Base-by-base conservation (phyloP, 495 filamentous ascomycete genomes). In the Platismatia glauca region DNA sequence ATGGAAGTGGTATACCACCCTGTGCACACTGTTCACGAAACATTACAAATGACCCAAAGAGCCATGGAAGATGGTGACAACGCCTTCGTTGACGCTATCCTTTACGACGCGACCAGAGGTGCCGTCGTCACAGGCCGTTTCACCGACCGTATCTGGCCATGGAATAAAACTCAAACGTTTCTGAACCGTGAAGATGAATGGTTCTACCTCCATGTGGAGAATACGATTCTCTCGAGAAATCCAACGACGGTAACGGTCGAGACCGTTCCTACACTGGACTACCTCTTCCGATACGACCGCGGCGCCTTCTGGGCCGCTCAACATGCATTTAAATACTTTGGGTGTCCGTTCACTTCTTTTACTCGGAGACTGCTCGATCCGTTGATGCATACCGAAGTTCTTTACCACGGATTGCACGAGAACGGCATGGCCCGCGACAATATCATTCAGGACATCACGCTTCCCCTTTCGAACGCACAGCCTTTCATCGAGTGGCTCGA, bases 261-360 rank as follows among this genome's bases (percentile, higher is more conserved):
- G 52, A 71, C 72, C 46, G 78, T 84, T 39, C 82, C 83, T 18
- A 70, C 83, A 8, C 71, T 70, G 9, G 82, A 85, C 41, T 85
- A 86, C 63, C 75, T 84, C 57, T 85, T 86, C 69, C 79, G 83
- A 5, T 85, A 86, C 66, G 83, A 86, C 68, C 79, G 83, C 5
- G 83, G 83, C 33, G 82, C 75, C 11, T 86, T 86, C 67, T 85
- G 82, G 78, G 74, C 76, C 16, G 81, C 74, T 8, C 62, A 64
- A 3, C 76, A 72, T 27, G 75, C 76, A 3, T 85, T 81, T 69
- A 64, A 70, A 8, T 85, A 84, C 67, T 82, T 85, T 70, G 69
- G 75, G 15, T 67, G 76, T 29, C 83, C 83, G 4, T 84, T 85
- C 71, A 83, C 74, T 65, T 63, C 61, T 38, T 64, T 76, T 50